phyloP scores from a whole-genome alignment of 2,329 filamentous ascomycete genomes.

The Alternaria arbusti region DNA sequence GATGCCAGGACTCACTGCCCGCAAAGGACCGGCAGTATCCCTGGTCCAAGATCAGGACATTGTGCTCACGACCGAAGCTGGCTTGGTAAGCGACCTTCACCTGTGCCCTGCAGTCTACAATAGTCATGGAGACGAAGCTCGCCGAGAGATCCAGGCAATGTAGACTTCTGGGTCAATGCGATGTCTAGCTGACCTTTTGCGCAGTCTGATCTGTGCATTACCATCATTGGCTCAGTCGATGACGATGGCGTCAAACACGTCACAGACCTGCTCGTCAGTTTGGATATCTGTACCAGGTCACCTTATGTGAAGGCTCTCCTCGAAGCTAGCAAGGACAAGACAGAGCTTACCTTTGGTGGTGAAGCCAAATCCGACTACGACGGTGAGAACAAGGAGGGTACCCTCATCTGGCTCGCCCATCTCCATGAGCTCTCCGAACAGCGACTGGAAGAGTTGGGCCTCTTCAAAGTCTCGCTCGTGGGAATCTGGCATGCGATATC shows the following conservation, averaged over 20 bases:
- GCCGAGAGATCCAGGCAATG: too few relatives aligned
- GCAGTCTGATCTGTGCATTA: constrained; percentile 14
- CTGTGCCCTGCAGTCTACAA: too few relatives aligned
- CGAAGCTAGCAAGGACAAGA: constrained; percentile 1
- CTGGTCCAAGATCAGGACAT: constrained; percentile 17
- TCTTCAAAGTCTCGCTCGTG: constrained; percentile 16
- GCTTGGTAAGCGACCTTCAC: not conserved
- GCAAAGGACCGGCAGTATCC: not conserved
- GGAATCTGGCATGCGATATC: constrained; percentile 19
- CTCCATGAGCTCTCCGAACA: constrained; percentile 15
- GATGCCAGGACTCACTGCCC: constrained; percentile 3
- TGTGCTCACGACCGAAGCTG: constrained; percentile 3
- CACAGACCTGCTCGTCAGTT: constrained; percentile 16
- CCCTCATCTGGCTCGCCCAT: constrained; percentile 16
- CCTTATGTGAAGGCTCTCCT: constrained; percentile 10
- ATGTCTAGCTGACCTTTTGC: not conserved
- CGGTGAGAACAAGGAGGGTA: constrained; percentile 15
- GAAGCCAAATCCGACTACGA: constrained; percentile 9
- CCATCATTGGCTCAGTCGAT: constrained; percentile 7
- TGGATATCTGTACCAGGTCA: constrained; percentile 8
- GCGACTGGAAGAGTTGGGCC: constrained; percentile 13
- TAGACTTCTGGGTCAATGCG: not conserved
- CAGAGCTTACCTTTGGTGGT: constrained; percentile 16
- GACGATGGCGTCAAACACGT: constrained; percentile 13
- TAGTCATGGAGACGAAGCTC: too few relatives aligned